Evolutionary conservation across 306 rosid genomes (phyloP).

Genomic region (Dryas drummondii): DNA sequence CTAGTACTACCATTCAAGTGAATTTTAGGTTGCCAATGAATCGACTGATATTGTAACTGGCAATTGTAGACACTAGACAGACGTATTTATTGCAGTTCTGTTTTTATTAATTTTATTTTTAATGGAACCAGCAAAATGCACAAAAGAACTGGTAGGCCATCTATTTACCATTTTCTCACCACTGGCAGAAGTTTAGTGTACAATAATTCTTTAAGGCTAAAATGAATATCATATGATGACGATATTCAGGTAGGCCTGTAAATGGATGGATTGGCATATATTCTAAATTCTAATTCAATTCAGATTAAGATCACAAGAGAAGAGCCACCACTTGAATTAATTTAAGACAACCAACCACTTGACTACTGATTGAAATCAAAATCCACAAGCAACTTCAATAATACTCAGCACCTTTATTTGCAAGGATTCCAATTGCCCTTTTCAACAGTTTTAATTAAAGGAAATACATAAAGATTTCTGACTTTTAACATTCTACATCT

Average conservation of each 20-base stretch:
- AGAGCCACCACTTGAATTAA: not conserved
- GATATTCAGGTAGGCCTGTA: too few species aligned
- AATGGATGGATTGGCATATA: too few species aligned
- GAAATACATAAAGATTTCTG: not conserved
- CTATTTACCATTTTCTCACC: not conserved
- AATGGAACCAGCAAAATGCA: not conserved
- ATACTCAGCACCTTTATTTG: constrained; percentile 11
- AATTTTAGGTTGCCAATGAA: not conserved
- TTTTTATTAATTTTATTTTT: not conserved
- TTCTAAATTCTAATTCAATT: too few species aligned
- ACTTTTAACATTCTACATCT: not conserved
- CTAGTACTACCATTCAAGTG: not conserved
- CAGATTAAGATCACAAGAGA: not conserved
- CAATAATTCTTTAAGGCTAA: not conserved
- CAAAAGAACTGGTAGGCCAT: not conserved
- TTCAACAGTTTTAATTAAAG: constrained; percentile 3
- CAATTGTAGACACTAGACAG: not conserved
- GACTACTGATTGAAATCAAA: not conserved
- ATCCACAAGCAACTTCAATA: constrained; percentile 6
- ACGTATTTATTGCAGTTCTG: not conserved
- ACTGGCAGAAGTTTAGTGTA: too few species aligned
- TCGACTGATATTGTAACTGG: not conserved
- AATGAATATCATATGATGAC: not conserved
- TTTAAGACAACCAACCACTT: not conserved
- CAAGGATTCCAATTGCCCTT: constrained; percentile 3